These are phyloP conservation scores for Wallacemonas sp. DNA, from an alignment of 208 protist species.

Conservation along the genomic window DNA sequence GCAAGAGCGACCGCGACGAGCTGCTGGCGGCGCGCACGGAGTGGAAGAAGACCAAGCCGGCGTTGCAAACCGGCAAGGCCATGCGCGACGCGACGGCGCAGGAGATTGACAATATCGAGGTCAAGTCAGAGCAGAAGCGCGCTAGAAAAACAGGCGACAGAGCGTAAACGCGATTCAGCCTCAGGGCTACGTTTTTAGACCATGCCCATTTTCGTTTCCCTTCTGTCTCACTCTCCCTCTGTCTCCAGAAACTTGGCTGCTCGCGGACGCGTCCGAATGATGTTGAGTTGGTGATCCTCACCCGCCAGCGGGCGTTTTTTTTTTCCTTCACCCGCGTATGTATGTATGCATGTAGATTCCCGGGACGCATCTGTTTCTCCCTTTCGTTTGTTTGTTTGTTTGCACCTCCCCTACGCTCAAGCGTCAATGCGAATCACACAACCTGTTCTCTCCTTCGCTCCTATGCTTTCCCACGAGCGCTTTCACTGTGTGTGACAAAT, in stretches of 20 bases:
- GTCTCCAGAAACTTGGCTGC: too few species aligned
- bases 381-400: constrained; percentile 10
- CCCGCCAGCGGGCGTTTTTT: neutral
- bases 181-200: too few species aligned
- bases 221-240: too few species aligned
- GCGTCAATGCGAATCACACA: too few species aligned
- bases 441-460: too few species aligned
- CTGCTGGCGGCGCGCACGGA: constrained; percentile 38
- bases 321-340: neutral
- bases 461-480: too few species aligned
- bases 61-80: constrained; percentile 28
- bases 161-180: too few species aligned
- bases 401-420: too few species aligned
- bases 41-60: constrained; percentile 49
- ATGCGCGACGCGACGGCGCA: constrained; percentile 40
- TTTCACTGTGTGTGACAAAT: too few species aligned
- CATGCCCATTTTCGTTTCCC: too few species aligned
- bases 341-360: neutral
- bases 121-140: constrained; percentile 31
- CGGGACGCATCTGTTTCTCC: neutral
- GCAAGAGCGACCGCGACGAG: constrained; percentile 41
- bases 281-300: too few species aligned
- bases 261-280: too few species aligned
- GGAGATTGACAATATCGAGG: constrained; percentile 38
- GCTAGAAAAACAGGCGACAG: constrained; percentile 6